Percentiles rank a stretch among this genome's conserved stretches.
Conservation (phyloP, 169 alveolate genomes). For the Cryptosporidium felis region DNA sequence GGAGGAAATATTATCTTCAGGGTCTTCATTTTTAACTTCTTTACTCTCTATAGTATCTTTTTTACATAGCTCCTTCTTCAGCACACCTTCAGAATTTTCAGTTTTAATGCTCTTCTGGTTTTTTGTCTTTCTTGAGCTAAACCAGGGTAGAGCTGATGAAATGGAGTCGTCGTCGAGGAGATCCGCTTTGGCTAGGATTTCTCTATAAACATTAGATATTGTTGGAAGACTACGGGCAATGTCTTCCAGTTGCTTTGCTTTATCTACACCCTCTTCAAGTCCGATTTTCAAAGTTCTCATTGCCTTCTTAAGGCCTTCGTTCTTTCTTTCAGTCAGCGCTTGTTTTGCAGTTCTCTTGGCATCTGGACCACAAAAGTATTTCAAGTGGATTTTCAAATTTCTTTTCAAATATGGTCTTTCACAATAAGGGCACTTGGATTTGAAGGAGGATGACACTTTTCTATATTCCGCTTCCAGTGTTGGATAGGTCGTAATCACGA, state of each 20-base stretch:
- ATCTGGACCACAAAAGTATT: constrained; percentile 90
- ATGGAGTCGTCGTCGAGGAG: constrained; percentile 44
- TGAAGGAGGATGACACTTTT: constrained; percentile 73
- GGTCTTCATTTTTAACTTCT: neutral
- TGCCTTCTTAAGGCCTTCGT: constrained; percentile 77
- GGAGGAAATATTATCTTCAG: neutral
- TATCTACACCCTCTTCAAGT: constrained; percentile 48
- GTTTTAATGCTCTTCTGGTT: neutral
- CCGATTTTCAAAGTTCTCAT: constrained; percentile 80
- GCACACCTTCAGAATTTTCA: neutral
- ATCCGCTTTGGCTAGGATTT: constrained; percentile 71
- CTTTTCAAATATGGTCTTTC: constrained; percentile 83
- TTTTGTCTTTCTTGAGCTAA: neutral
- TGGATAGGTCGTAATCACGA: constrained; percentile 82
- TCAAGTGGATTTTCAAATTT: constrained; percentile 82
- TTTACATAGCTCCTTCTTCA: neutral
- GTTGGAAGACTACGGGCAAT: constrained; percentile 54
- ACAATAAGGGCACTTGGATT: constrained; percentile 84
- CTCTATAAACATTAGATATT: constrained; percentile 51
- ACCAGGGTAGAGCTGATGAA: constrained; percentile 51
- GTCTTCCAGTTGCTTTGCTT: constrained; percentile 40
- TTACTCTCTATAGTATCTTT: neutral
- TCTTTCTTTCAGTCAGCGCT: constrained; percentile 81
- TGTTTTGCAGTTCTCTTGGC: constrained; percentile 88
- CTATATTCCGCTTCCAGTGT: constrained; percentile 80